Evolutionary conservation across 1,139 yeast species (phyloP), one percentile per base, ranked within the genome.

Genomic region (Debaryomyces sp.): DNA sequence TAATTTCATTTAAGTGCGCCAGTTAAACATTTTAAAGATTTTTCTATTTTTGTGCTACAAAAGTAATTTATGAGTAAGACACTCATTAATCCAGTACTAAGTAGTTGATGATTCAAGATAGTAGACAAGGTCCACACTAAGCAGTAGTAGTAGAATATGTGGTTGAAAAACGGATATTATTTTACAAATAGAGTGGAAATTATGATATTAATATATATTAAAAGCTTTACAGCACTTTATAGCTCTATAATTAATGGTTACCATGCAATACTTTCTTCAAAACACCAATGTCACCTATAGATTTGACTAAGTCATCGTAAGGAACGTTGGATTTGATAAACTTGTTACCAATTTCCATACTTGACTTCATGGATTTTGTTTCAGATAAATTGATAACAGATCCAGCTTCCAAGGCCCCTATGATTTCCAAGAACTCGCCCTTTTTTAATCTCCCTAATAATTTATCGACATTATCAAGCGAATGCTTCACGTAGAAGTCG

Each of bases 351-450:
- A 60, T 49, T 40, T 66, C 72, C 13, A 56, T 57, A 21, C 52
- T 34, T 3, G 50, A 37, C 35, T 41, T 43, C n/a, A 46, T 40
- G 10, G 50, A 24, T 27, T 46, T 49, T 8, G 47, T 38, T 12
- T 57, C 54, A 2, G 66, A 56, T 22, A 72, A 54, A 18, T 60
- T 54, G 34, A 73, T 57, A 17, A 70, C 67, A 15, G 75, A 68
- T 17, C 65, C 54, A 8, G 94, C 79, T 63, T 94, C 98, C 47
- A 94, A 70, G 0, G 94, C 86, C 34, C 81, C 73, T 44, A 92
- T 69, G 21, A 94, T 85, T 57, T 92, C 98, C 43, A 87, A 63
- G 61, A 89, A 90, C 63, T 94, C 97, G 38, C 85, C 83, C 57
- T 85, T 79, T 50, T 79, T 84, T 53, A 91, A 70, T 6, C 80